Evolutionary conservation across 1,284 basidiomycete genomes (phyloP), one percentile per base, ranked within the genome.

Genomic region (Phylloporus gajari): DNA sequence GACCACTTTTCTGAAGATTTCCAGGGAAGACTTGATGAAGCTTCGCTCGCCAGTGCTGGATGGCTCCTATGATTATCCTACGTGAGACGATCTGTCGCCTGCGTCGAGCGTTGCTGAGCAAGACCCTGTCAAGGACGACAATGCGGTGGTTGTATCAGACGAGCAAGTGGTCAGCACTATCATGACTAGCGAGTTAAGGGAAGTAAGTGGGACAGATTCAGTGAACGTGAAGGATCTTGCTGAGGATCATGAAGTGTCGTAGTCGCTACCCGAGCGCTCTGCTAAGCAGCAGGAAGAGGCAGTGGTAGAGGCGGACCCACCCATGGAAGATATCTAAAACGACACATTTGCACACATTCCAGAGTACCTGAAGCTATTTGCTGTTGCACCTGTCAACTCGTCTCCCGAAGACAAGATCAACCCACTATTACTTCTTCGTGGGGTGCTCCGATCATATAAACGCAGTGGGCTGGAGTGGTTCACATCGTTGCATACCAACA

Each of bases 381-480:
- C 92, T 21, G 91, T 93, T 38, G 88, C 91, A 3, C 90, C 89
- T 3, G 88, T 94, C 7, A 86, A 91, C 32, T 92, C 91, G 90
- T 86, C 91, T 71, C 81, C 88, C 11, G 83, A 89, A 67, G 77
- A 84, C 67, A 88, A 89, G 78, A 84, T 97, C 56, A 91, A 88
- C 58, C 89, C 92, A 17, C 96, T 97, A 0, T 89, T 95, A 68
- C 86, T 99, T 13, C 87, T 99, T 3, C 92, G 97, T 21, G 97
- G 97, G 1, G 90, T 90, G 4, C 87, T 99, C 53, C 92, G 97
- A 27, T 96, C 97, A 2, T 99, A 99, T 80, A 97, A 99, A 80
- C 95, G 97, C 75, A 91, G 94, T 21, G 97, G 97, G 0, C 84
- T 99, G 67, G 97, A 99, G 79, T 99, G 97, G 97, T 91, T 99